Conservation (phyloP, 1,284 basidiomycete genomes). For the Blastosporella zonata region DNA sequence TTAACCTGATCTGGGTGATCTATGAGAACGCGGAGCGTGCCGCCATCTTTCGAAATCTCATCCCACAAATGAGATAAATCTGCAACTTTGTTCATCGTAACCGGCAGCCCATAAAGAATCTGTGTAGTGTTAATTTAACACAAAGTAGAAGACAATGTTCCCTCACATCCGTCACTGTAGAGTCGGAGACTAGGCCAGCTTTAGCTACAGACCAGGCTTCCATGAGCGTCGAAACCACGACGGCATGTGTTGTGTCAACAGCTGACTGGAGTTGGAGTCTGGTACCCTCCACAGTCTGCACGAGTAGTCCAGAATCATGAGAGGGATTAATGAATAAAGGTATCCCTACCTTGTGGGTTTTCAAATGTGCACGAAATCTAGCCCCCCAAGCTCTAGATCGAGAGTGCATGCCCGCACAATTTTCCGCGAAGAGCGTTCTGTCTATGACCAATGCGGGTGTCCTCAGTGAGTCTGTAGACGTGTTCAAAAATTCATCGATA, state of each 20-base stretch:
- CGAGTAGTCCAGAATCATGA: not conserved
- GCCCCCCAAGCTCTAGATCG: constrained; percentile 65
- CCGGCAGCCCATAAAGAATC: constrained; percentile 80
- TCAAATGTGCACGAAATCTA: constrained; percentile 78
- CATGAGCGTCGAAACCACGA: constrained; percentile 78
- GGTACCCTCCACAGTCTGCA: constrained; percentile 71
- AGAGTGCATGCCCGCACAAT: constrained; percentile 71
- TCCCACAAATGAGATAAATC: constrained; percentile 66
- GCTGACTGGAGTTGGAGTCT: constrained; percentile 62
- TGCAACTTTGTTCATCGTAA: constrained; percentile 67
- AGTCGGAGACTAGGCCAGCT: constrained; percentile 68
- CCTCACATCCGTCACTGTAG: constrained; percentile 71
- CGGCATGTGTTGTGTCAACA: constrained; percentile 51
- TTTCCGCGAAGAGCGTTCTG: constrained; percentile 62
- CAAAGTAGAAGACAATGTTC: not conserved
- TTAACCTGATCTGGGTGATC: constrained; percentile 75
- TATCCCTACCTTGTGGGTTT: constrained; percentile 69
- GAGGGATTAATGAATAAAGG: not conserved
- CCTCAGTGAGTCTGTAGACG: constrained; percentile 54
- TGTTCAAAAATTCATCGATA: constrained; percentile 58
- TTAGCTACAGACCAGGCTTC: constrained; percentile 76
- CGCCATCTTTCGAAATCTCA: constrained; percentile 50
- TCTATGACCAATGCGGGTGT: constrained; percentile 83
- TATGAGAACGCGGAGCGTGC: constrained; percentile 63
- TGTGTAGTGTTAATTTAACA: constrained; percentile 28